Percentiles rank a stretch among this genome's conserved stretches.
Evolutionary conservation across 176 grass and related monocot species (phyloP).

Genomic region (Saccharum spontaneum): DNA sequence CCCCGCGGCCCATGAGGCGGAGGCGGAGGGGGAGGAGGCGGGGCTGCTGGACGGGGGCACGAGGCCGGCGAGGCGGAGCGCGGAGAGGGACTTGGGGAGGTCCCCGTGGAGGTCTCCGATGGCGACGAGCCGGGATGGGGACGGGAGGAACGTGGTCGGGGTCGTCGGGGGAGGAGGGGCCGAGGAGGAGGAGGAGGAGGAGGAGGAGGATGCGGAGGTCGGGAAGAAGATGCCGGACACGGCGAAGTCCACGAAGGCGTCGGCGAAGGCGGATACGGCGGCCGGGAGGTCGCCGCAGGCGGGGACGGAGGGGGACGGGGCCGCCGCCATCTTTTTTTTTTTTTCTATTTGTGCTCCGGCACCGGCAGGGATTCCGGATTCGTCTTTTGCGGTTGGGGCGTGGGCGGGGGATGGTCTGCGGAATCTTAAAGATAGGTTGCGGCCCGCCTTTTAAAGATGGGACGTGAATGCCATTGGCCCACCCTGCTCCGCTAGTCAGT

Average conservation of each 20-base stretch:
- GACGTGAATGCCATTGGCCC: neutral
- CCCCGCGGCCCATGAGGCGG: constrained; percentile 60
- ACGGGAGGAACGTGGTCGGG: constrained; percentile 49
- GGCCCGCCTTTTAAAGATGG: neutral
- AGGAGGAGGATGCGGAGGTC: neutral
- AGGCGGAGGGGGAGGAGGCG: neutral
- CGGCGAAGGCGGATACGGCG: constrained; percentile 78
- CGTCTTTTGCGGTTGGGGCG: neutral
- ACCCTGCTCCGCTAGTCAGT: neutral
- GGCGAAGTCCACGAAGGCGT: constrained; percentile 77
- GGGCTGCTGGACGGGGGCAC: neutral
- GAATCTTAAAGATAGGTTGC: neutral
- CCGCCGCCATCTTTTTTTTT: neutral
- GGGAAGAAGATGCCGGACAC: constrained; percentile 79
- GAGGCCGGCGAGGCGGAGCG: constrained; percentile 75
- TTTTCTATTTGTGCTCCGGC: neutral
- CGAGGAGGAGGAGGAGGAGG: neutral
- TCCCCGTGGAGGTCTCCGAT: constrained; percentile 93
- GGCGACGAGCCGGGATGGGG: constrained; percentile 69
- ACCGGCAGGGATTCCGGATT: neutral
- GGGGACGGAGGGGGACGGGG: constrained; percentile 26
- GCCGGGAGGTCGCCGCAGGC: constrained; percentile 61
- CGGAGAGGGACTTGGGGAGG: constrained; percentile 71
- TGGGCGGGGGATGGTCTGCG: neutral
- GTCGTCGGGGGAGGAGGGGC: neutral